Evolutionary conservation across 345 rosid species (phyloP).

Genomic region (Salix exigua): DNA sequence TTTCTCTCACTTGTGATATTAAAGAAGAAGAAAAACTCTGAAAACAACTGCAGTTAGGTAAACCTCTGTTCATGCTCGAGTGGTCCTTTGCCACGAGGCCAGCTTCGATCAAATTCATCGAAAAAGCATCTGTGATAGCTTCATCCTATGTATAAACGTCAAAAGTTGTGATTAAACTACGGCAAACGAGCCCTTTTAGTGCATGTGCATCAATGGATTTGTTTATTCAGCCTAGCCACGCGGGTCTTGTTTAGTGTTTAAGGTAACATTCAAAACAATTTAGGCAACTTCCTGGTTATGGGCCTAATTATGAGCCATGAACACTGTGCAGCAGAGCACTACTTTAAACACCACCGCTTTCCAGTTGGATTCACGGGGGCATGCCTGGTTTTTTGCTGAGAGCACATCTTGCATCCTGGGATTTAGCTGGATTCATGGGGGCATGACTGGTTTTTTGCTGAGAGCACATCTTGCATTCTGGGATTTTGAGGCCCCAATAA

Average conservation of each 20-base stretch:
- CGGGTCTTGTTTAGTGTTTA: background rate
- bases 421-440: background rate
- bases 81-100: too few species aligned
- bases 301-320: constrained; percentile 33
- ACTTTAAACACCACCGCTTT: background rate
- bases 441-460: background rate
- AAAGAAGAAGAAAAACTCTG: too few species aligned
- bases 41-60: background rate
- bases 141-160: too few species aligned
- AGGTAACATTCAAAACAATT: background rate
- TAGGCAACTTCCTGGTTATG: constrained; percentile 29
- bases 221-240: constrained; percentile 2
- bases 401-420: background rate
- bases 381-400: background rate
- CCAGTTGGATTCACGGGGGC: background rate
- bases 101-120: too few species aligned
- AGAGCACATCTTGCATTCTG: background rate
- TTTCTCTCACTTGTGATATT: too few species aligned
- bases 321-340: constrained; percentile 2
- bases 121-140: too few species aligned
- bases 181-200: background rate
- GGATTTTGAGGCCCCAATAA: background rate
- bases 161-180: background rate
- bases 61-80: background rate
- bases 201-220: constrained; percentile 12